Conservation (phyloP, 2,329 filamentous ascomycete genomes). For the Pseudogymnoascus sp. region DNA sequence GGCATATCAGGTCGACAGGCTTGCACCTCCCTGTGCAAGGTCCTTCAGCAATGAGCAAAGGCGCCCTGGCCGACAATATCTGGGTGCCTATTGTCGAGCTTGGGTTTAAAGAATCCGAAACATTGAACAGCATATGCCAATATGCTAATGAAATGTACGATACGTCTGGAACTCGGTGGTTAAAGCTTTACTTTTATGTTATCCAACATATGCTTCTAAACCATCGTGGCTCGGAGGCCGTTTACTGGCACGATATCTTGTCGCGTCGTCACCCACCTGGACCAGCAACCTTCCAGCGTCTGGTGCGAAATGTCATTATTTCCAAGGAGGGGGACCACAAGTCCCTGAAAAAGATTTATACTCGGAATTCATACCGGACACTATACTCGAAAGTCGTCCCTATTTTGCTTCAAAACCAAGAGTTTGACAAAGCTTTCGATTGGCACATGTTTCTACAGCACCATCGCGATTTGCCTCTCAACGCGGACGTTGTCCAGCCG, state of each 20-base stretch:
- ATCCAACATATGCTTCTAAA: slow-evolving; percentile 34
- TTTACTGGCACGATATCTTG: slow-evolving; percentile 26
- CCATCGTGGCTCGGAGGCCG: slow-evolving; percentile 16
- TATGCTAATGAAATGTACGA: slow-evolving; percentile 37
- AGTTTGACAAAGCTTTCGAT: slow-evolving; percentile 33
- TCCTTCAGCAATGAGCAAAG: slow-evolving; percentile 14
- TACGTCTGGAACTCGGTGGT: slow-evolving; percentile 30
- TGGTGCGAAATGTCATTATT: slow-evolving; percentile 26
- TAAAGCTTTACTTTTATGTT: slow-evolving; percentile 37
- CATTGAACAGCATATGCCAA: slow-evolving; percentile 32
- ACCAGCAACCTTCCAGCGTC: slow-evolving; percentile 32
- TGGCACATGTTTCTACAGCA: slow-evolving; percentile 41
- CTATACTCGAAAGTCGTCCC: slow-evolving; percentile 39
- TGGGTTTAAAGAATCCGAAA: slow-evolving; percentile 26
- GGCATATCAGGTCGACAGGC: not conserved
- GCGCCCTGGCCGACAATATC: slow-evolving; percentile 34
- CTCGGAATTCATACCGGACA: slow-evolving; percentile 29
- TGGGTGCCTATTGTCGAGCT: slow-evolving; percentile 40
- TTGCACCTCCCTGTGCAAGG: not conserved
- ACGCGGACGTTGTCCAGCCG: slow-evolving; percentile 32
- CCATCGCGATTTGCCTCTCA: slow-evolving; percentile 35
- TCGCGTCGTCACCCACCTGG: slow-evolving; percentile 24
- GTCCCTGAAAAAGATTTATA: slow-evolving; percentile 37
- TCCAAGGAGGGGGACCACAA: slow-evolving; percentile 23
- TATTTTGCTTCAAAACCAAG: slow-evolving; percentile 31